Conservation (phyloP, 148 eudicot species). For the Agrostemma githago region DNA sequence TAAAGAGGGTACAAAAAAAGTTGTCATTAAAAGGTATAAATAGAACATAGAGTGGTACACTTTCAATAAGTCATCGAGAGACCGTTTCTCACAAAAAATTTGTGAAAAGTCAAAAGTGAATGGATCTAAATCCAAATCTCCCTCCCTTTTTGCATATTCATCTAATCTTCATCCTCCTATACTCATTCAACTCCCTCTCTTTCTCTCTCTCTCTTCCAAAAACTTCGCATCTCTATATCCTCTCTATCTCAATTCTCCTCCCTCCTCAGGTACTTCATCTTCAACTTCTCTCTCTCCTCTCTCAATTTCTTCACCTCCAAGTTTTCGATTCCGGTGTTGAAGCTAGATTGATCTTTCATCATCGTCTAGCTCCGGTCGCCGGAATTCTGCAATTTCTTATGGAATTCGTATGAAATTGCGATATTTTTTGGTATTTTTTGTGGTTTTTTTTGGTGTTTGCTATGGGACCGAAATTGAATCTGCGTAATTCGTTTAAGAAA, state of each 20-base stretch:
- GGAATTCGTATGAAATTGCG: neutral
- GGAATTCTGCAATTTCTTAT: too few relatives aligned
- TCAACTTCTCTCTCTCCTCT: neutral
- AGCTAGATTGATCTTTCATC: neutral
- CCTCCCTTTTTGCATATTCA: neutral
- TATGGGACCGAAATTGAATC: slow-evolving; percentile 10
- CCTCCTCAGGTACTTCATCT: neutral
- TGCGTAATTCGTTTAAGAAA: slow-evolving; percentile 10
- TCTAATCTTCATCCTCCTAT: neutral
- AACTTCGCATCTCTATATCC: neutral
- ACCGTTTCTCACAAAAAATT: too few relatives aligned
- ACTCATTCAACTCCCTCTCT: neutral
- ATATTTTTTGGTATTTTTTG: neutral
- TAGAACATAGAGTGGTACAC: too few relatives aligned
- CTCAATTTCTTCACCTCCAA: neutral
- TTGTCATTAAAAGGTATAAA: too few relatives aligned
- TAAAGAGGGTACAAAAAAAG: too few relatives aligned
- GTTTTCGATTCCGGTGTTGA: neutral
- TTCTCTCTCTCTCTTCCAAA: neutral
- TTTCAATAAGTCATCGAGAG: too few relatives aligned
- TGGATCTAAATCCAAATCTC: neutral
- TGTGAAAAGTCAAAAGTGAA: too few relatives aligned
- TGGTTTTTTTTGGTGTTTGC: neutral
- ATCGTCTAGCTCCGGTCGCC: neutral
- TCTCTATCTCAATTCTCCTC: neutral